Evolutionary conservation across 2,329 filamentous ascomycete species (phyloP).

Genomic region (Phialemoniopsis sp.): DNA sequence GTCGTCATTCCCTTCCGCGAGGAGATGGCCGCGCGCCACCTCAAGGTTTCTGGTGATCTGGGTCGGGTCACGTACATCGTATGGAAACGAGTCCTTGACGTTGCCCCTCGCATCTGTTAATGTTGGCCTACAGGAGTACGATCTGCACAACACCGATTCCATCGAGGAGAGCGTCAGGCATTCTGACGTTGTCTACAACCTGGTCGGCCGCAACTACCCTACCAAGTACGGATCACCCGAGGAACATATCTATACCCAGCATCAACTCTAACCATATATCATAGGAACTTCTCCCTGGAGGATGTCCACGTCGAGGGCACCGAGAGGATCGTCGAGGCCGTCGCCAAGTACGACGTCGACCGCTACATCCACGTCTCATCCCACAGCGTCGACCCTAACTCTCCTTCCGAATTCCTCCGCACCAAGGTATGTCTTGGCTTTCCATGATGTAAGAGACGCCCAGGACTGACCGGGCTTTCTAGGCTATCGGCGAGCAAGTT

Average conservation of each 20-base stretch:
- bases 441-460: neutral
- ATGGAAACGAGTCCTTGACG: slow-evolving; percentile 21
- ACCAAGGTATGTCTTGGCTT: slow-evolving; percentile 62
- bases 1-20: slow-evolving; percentile 92
- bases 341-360: slow-evolving; percentile 97
- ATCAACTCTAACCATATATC: neutral
- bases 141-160: slow-evolving; percentile 88
- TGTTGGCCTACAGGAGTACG: slow-evolving; percentile 66
- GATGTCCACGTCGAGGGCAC: slow-evolving; percentile 93
- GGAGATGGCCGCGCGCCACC: slow-evolving; percentile 95
- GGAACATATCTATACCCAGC: neutral
- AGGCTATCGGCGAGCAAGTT: slow-evolving; percentile 77
- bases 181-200: slow-evolving; percentile 96
- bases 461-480: slow-evolving; percentile 6
- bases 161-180: slow-evolving; percentile 96
- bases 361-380: slow-evolving; percentile 96
- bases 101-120: slow-evolving; percentile 1
- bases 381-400: slow-evolving; percentile 80
- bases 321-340: slow-evolving; percentile 87
- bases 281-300: slow-evolving; percentile 84
- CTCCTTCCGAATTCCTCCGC: slow-evolving; percentile 81
- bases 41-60: slow-evolving; percentile 94
- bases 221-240: slow-evolving; percentile 66
- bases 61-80: slow-evolving; percentile 86
- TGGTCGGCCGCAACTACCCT: slow-evolving; percentile 89